Percentiles rank a stretch among this genome's conserved stretches.
phyloP scores from a whole-genome alignment of 495 filamentous ascomycete genomes.

The Eremomyces bilateralis region DNA sequence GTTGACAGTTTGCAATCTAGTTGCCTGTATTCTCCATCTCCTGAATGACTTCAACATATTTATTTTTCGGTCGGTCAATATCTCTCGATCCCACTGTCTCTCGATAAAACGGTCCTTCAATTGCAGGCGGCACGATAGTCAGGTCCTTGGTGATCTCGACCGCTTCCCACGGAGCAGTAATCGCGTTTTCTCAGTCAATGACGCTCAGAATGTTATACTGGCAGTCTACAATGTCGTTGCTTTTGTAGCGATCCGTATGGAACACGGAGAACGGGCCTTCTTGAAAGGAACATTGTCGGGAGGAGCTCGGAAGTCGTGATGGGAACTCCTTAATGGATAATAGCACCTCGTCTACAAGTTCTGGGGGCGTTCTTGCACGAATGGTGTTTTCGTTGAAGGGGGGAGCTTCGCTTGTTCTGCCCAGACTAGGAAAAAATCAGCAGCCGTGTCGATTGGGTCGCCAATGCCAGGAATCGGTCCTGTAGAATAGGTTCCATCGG shows the following conservation, averaged over 20 bases:
- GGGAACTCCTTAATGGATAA: conserved; percentile 4
- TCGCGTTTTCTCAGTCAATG: conserved; percentile 3
- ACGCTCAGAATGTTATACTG: conserved; percentile 3
- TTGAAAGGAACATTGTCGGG: conserved; percentile 1
- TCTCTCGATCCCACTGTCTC: too few species aligned
- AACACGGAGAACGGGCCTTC: conserved; percentile 3
- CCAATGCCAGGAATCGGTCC: too few species aligned
- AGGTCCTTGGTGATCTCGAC: conserved; percentile 5
- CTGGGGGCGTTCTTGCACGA: too few species aligned
- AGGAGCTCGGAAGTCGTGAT: conserved; percentile 1
- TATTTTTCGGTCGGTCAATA: too few species aligned
- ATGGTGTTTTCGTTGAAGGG: too few species aligned
- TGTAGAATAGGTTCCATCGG: too few species aligned
- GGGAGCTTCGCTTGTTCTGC: too few species aligned
- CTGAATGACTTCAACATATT: too few species aligned
- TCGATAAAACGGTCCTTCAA: conserved; percentile 3
- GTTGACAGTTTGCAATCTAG: too few species aligned
- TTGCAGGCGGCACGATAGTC: conserved; percentile 2
- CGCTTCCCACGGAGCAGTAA: conserved; percentile 4
- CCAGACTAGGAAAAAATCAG: too few species aligned
- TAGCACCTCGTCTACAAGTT: conserved; percentile 2
- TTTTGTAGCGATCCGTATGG: conserved; percentile 3
- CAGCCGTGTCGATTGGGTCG: too few species aligned
- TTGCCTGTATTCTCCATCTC: too few species aligned
- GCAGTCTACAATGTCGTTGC: conserved; percentile 4